These are phyloP conservation scores for Rubia yunnanensis DNA, from an alignment of 257 asterid genomes.

Conservation along the genomic window DNA sequence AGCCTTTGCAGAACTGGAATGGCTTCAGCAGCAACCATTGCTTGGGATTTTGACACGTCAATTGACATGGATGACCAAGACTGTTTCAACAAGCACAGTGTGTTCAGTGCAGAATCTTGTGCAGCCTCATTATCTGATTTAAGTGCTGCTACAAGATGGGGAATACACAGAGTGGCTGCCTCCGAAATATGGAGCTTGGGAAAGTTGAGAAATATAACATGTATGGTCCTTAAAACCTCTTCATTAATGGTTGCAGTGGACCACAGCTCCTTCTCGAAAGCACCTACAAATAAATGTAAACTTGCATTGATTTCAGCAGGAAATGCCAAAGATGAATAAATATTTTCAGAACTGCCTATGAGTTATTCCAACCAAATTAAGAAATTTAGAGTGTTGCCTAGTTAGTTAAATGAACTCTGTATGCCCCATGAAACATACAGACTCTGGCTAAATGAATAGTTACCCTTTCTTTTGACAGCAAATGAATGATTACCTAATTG, in stretches of 20 bases:
- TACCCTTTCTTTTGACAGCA: too few species aligned
- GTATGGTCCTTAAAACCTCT: slow-evolving; percentile 63
- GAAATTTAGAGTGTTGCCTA: too few species aligned
- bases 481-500: neutral
- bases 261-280: slow-evolving; percentile 66
- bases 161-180: slow-evolving; percentile 64
- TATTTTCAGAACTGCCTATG: neutral
- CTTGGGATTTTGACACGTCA: slow-evolving; percentile 68
- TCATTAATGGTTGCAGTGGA: slow-evolving; percentile 51
- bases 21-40: slow-evolving; percentile 78
- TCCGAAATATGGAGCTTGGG: slow-evolving; percentile 53
- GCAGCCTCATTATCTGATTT: slow-evolving; percentile 66
- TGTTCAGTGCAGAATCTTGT: slow-evolving; percentile 52
- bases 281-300: slow-evolving; percentile 45
- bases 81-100: slow-evolving; percentile 60
- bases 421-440: neutral
- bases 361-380: neutral
- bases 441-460: too few species aligned
- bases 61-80: slow-evolving; percentile 79
- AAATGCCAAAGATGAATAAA: neutral
- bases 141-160: slow-evolving; percentile 63
- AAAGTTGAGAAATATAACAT: slow-evolving; percentile 62
- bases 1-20: slow-evolving; percentile 68
- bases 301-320: slow-evolving; percentile 1
- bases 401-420: neutral